phyloP scores from a whole-genome alignment of 257 asterid genomes.

The Scutellaria baicalensis region DNA sequence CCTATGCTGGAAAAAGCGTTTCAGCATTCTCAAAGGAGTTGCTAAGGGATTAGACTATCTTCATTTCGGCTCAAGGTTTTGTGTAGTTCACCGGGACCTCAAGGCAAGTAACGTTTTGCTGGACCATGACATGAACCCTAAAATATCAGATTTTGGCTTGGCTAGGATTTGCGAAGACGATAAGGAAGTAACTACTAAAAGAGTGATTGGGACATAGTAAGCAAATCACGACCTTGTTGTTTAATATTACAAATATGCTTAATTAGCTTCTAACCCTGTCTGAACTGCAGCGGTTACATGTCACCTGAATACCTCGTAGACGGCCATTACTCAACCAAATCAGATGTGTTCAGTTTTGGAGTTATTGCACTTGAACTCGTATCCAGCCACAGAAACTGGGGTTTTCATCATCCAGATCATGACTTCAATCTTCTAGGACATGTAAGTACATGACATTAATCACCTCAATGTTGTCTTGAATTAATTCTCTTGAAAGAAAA shows the following conservation, averaged over 20 bases:
- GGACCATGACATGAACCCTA: conserved; percentile 39
- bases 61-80: conserved; percentile 37
- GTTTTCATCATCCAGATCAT: conserved; percentile 32
- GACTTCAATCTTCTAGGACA: conserved; percentile 35
- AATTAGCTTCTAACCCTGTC: background rate
- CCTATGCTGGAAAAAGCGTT: conserved; percentile 21
- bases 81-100: conserved; percentile 38
- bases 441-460: conserved; percentile 21
- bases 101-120: conserved; percentile 41
- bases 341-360: conserved; percentile 44
- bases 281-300: conserved; percentile 39
- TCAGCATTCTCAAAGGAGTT: conserved; percentile 32
- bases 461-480: background rate
- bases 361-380: conserved; percentile 29
- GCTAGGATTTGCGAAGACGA: conserved; percentile 26
- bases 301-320: conserved; percentile 35
- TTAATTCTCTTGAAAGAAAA: too few relatives aligned
- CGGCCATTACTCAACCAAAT: conserved; percentile 32
- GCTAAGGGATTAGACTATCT: conserved; percentile 42
- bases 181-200: conserved; percentile 21
- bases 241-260: background rate
- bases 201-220: conserved; percentile 40
- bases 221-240: background rate
- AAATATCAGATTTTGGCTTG: conserved; percentile 38
- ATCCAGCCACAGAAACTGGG: conserved; percentile 32